Base-by-base conservation (phyloP, 164 flowering plant species). In the Piper betle region DNA sequence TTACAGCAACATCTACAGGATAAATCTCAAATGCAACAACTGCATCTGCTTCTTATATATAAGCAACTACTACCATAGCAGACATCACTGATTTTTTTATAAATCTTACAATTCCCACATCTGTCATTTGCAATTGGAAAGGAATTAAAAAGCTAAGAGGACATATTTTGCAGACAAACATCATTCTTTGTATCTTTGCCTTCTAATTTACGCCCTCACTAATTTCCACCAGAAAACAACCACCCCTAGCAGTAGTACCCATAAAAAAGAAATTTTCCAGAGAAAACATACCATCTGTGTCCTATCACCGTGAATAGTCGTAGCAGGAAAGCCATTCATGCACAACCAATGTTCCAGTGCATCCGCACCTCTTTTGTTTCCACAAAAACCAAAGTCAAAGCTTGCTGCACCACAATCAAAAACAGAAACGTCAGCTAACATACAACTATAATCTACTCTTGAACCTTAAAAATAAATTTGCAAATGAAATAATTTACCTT, bases 251-350 rank as follows among this genome's bases (percentile, higher is more conserved):
- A 39, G 46, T n/a, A 50, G 38, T 12, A 12, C 2, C 38, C 48
- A 52, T 15, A 62, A 39, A 43, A 62, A 20, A 6, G 38, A 58
- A 5, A 37, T 13, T 7, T 2, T 7, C 13, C 4, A 57, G 5
- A 55, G 13, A 56, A 53, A 40, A 17, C n/a, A 61, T 40, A 83
- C 88, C 81, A 70, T 64, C 55, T 83, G 88, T 19, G 77, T 66
- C 77, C 78, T 83, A 62, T 80, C 88, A 60, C 88, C 88, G 71
- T 83, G 88, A 39, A 83, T 83, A 19, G 88, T 78, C 18, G 77
- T 75, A 50, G 88, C 78, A 38, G 78, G 80, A 64, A 79, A 78
- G 42, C 85, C 84, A 65, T 78, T 79, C 40, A 25, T 62, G 40
- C 69, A 77, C 53, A 83, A 56, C 81, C 82, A 81, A 40, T 71